Conservation (phyloP, 106 monocot genomes). For the Alisma plantagoaquatica region DNA sequence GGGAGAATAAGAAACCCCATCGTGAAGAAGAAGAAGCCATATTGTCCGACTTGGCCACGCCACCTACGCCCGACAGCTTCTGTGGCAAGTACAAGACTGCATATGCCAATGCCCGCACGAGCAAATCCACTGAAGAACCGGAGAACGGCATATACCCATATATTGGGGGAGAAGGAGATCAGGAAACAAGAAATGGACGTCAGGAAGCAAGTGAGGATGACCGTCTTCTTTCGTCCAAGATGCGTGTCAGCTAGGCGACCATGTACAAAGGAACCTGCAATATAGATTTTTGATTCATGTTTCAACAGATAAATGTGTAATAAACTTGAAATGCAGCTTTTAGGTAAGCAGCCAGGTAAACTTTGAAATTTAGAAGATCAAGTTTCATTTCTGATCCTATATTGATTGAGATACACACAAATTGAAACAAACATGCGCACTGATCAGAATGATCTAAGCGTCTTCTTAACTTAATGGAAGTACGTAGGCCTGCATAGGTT, state of each 20-base stretch:
- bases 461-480: no score
- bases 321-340: no score
- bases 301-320: no score
- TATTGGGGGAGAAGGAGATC: slow-evolving; percentile 62
- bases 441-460: no score
- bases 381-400: no score
- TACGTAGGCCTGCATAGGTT: no score
- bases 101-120: slow-evolving; percentile 68
- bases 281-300: not conserved
- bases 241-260: slow-evolving; percentile 53
- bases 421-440: no score
- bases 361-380: no score
- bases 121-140: slow-evolving; percentile 74
- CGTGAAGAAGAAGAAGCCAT: slow-evolving; percentile 83
- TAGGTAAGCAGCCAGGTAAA: no score
- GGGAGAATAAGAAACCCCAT: slow-evolving; percentile 71
- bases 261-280: slow-evolving; percentile 37
- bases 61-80: slow-evolving; percentile 65
- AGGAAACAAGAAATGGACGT: slow-evolving; percentile 41
- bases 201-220: slow-evolving; percentile 57
- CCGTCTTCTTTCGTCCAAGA: slow-evolving; percentile 58
- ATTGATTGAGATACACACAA: no score
- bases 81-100: slow-evolving; percentile 70
- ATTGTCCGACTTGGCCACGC: slow-evolving; percentile 69
- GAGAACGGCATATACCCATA: slow-evolving; percentile 58